Base-by-base conservation (phyloP, 2,329 filamentous ascomycete genomes). In the Trichoderma endophyticum region DNA sequence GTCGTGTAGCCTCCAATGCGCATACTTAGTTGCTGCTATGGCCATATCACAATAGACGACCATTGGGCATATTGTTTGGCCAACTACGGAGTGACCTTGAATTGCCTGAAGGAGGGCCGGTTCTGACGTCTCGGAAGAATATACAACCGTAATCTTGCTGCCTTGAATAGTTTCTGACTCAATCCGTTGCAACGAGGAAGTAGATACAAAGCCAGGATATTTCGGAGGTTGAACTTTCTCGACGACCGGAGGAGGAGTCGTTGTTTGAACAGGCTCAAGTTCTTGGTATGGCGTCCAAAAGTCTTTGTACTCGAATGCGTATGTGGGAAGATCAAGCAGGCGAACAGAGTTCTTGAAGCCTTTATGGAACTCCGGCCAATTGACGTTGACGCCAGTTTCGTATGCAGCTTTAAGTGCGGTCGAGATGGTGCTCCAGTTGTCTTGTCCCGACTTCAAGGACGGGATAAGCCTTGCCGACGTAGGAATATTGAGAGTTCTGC, bases 241-340 rank as follows among this genome's bases (percentile, higher is more conserved):
- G 43, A 48, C n/a, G 6, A 21, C 18, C 1, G 43, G 43, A 21
- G 43, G 1, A n/a, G n/a, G 43, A 15, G 43, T 1, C 0, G 43
- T 48, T 48, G 43, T 9, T n/a, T 48, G 43, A 18, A 48, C 43
- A 5, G 43, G 43, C 4, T 56, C 51, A 26, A 21, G 21, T 2
- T 56, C n/a, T 24, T 11, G 9, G 34, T 70, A 70, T 26, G 34
- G 32, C n/a, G 54, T 61, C 66, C 66, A 70, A 32, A 70, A 70
- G 28, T 60, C 34, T 24, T 57, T 32, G 18, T 28, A 36, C 34
- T 70, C 66, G 43, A 70, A 70, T 24, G 64, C 64, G 43, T 67
- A 67, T 18, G 48, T 34, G 30, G 64, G 64, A 15, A 67, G 51
- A 57, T 57, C 54, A 30, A 67, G 48, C 18, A 67, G n/a, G 26